Evolutionary conservation across 2,329 filamentous ascomycete species (phyloP).

Genomic region (Lasiodiplodia sp.): DNA sequence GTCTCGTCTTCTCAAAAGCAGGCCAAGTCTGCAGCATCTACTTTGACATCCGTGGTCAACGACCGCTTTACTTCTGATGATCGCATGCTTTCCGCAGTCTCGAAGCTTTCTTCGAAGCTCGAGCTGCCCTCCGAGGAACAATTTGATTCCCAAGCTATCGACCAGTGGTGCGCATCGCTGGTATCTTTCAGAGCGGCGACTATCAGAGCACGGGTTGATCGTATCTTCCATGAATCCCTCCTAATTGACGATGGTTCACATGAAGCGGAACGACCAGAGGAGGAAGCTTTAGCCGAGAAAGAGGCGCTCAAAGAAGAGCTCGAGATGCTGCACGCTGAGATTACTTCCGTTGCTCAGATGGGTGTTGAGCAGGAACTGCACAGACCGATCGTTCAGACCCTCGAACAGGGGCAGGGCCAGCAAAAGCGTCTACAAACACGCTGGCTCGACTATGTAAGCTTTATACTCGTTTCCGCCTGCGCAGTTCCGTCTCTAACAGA

Average conservation of each 20-base stretch:
- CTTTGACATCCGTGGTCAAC: constrained; percentile 59
- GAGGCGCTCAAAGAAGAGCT: constrained; percentile 68
- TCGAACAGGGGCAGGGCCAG: constrained; percentile 46
- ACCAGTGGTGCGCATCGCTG: constrained; percentile 61
- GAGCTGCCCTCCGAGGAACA: constrained; percentile 56
- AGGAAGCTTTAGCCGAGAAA: constrained; percentile 60
- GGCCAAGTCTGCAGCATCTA: constrained; percentile 52
- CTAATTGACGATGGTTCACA: constrained; percentile 33
- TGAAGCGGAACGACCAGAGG: constrained; percentile 52
- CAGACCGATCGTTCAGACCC: constrained; percentile 62
- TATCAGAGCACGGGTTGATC: constrained; percentile 56
- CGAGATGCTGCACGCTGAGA: constrained; percentile 73
- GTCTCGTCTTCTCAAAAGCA: constrained; percentile 57
- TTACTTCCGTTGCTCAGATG: constrained; percentile 74
- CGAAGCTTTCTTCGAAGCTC: constrained; percentile 55
- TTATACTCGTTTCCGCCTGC: too few relatives aligned
- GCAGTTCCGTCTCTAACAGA: neutral
- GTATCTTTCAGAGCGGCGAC: constrained; percentile 49
- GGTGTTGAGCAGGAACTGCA: constrained; percentile 72
- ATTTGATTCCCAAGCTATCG: constrained; percentile 61
- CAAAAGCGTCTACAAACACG: constrained; percentile 44
- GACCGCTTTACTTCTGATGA: constrained; percentile 67
- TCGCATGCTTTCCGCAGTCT: constrained; percentile 45
- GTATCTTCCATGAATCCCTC: constrained; percentile 59
- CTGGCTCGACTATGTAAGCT: constrained; percentile 53